These are phyloP conservation scores for Aspergillus sp. DNA, from an alignment of 2,329 filamentous ascomycete genomes.

Conservation along the genomic window DNA sequence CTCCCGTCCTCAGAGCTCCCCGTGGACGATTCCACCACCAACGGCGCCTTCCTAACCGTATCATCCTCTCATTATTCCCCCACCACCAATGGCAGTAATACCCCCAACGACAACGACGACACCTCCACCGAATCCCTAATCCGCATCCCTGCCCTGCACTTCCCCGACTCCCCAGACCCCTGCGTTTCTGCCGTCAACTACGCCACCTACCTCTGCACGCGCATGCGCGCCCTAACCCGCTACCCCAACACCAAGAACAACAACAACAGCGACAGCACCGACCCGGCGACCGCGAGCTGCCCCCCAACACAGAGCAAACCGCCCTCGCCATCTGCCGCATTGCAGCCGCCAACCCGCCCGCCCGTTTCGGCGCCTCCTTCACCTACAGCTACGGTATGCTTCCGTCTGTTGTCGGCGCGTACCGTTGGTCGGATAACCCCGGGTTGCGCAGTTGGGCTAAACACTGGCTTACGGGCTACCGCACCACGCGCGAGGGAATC, in stretches of 20 bases:
- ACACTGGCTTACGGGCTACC: constrained; percentile 5
- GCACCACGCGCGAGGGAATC: constrained; percentile 4
- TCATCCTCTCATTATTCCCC: neutral
- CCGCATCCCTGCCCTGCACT: constrained; percentile 5
- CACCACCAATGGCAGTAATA: too few relatives aligned
- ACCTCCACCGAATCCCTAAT: constrained; percentile 2
- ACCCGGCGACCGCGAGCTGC: constrained; percentile 3
- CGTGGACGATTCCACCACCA: constrained; percentile 3
- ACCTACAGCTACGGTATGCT: constrained; percentile 9
- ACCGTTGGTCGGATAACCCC: constrained; percentile 7
- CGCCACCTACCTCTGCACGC: constrained; percentile 7
- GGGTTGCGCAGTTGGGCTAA: constrained; percentile 6
- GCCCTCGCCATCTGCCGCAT: constrained; percentile 8
- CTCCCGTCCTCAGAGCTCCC: constrained; percentile 4
- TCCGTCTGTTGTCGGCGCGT: constrained; percentile 7
- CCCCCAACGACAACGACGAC: too few relatives aligned
- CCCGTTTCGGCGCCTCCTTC: constrained; percentile 6
- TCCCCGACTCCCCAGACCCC: constrained; percentile 6
- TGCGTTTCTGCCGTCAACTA: constrained; percentile 8
- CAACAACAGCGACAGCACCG: neutral
- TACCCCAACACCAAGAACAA: neutral
- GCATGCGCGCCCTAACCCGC: constrained; percentile 7
- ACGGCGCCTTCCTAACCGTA: constrained; percentile 4
- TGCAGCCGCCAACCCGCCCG: constrained; percentile 5
- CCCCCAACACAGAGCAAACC: constrained; percentile 6